Evolutionary conservation across 2,329 filamentous ascomycete genomes (phyloP).

Genomic region (Ascochyta rabiei): DNA sequence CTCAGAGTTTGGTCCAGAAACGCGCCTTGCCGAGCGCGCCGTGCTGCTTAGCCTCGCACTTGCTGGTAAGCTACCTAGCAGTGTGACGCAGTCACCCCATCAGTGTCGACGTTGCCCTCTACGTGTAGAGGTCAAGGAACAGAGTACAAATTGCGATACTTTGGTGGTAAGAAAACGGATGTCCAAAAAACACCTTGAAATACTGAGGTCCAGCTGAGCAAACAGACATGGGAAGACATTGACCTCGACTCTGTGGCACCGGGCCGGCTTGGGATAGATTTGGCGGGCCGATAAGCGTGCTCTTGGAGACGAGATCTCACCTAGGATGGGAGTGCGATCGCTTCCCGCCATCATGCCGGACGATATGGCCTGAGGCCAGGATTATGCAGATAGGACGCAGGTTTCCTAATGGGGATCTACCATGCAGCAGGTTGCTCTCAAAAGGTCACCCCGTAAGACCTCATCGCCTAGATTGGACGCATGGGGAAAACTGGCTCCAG

Average conservation of each 20-base stretch:
- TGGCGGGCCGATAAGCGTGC: neutral
- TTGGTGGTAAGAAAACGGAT: neutral
- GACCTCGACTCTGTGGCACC: neutral
- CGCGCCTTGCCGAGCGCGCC: constrained; percentile 7
- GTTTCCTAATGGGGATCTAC: constrained; percentile 10
- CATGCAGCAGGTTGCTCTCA: constrained; percentile 6
- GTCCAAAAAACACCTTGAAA: neutral
- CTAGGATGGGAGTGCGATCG: constrained; percentile 6
- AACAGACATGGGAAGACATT: neutral
- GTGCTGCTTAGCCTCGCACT: neutral
- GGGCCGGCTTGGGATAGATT: neutral
- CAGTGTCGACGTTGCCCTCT: neutral
- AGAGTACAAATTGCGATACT: neutral
- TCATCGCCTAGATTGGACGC: neutral
- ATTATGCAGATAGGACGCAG: neutral
- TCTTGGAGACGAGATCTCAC: constrained; percentile 1
- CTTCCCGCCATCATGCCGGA: neutral
- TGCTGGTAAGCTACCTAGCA: neutral
- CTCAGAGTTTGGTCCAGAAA: neutral
- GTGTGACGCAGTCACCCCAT: neutral
- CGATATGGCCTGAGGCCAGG: neutral
- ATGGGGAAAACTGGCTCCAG: neutral
- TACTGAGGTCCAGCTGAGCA: no score
- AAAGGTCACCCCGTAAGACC: constrained; percentile 2
- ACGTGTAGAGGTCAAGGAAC: neutral